These are phyloP conservation scores for Entamoeba dispar DNA, from an alignment of 208 protist species.

Conservation along the genomic window DNA sequence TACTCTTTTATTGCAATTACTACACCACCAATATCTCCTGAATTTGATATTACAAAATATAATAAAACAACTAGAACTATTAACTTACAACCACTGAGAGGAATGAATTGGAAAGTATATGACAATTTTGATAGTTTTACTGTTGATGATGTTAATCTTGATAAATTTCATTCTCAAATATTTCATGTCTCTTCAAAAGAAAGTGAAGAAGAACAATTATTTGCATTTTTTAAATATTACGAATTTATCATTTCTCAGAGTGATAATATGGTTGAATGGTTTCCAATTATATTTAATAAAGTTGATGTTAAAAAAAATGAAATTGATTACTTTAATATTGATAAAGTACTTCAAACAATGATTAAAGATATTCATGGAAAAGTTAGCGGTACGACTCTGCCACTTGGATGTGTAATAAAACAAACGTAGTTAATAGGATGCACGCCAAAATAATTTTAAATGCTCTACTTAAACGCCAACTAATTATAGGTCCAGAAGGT, in stretches of 20 bases:
- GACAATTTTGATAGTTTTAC: not conserved
- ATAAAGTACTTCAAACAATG: not conserved
- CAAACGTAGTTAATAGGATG: not conserved
- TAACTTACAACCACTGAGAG: not conserved
- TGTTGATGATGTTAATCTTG: not conserved
- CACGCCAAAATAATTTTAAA: not conserved
- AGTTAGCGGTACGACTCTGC: not conserved
- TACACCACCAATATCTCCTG: not conserved
- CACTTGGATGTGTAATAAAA: not conserved
- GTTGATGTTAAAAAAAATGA: not conserved
- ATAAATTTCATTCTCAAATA: not conserved
- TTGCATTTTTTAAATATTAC: not conserved
- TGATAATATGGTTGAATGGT: not conserved
- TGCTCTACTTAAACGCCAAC: not conserved
- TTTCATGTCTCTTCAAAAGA: not conserved
- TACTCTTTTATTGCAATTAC: not conserved
- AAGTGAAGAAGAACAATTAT: not conserved
- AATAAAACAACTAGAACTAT: not conserved
- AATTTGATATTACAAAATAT: not conserved
- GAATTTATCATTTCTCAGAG: not conserved
- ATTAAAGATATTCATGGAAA: not conserved
- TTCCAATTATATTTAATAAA: not conserved
- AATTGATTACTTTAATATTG: not conserved
- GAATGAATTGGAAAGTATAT: not conserved
- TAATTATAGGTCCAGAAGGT: not conserved